Evolutionary conservation across 2,329 filamentous ascomycete genomes (phyloP).

Genomic region (Apiospora sp.): DNA sequence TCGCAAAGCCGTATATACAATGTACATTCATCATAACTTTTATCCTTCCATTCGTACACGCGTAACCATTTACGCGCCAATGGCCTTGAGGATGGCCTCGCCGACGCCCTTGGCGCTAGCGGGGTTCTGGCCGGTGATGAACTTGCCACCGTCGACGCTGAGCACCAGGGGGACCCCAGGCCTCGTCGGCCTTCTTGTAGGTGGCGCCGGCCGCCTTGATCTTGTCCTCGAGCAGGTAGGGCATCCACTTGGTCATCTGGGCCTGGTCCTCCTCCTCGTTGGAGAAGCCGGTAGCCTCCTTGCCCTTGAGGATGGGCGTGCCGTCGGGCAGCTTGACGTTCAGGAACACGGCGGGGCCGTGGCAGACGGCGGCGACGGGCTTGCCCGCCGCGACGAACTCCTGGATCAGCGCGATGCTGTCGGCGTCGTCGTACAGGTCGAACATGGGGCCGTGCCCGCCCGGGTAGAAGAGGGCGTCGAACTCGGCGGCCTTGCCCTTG

Average conservation of each 20-base stretch:
- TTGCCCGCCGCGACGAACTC: conserved; percentile 70
- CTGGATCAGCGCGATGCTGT: conserved; percentile 65
- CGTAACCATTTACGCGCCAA: conserved; percentile 39
- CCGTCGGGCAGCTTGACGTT: conserved; percentile 63
- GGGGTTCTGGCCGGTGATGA: conserved; percentile 68
- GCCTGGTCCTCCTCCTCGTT: conserved; percentile 62
- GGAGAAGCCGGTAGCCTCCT: conserved; percentile 66
- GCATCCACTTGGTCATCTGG: conserved; percentile 53
- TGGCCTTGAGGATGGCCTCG: conserved; percentile 57
- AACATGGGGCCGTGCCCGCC: conserved; percentile 72
- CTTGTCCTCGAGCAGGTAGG: conserved; percentile 68
- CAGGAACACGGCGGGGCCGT: conserved; percentile 70
- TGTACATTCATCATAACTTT: neutral
- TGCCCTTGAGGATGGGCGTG: conserved; percentile 61
- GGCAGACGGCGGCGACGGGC: conserved; percentile 72
- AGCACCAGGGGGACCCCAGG: conserved; percentile 58
- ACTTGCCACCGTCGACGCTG: conserved; percentile 53
- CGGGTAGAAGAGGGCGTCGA: conserved; percentile 67
- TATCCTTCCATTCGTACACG: neutral
- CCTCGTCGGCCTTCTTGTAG: conserved; percentile 62
- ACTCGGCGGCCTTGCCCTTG: conserved; percentile 64
- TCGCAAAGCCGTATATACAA: neutral
- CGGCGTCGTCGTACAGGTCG: conserved; percentile 65
- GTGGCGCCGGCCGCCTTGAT: conserved; percentile 59
- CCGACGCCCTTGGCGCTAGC: conserved; percentile 59